Conservation (phyloP, 228 moss, liverwort and hornwort species). For the Sphagnum magellanicum region DNA sequence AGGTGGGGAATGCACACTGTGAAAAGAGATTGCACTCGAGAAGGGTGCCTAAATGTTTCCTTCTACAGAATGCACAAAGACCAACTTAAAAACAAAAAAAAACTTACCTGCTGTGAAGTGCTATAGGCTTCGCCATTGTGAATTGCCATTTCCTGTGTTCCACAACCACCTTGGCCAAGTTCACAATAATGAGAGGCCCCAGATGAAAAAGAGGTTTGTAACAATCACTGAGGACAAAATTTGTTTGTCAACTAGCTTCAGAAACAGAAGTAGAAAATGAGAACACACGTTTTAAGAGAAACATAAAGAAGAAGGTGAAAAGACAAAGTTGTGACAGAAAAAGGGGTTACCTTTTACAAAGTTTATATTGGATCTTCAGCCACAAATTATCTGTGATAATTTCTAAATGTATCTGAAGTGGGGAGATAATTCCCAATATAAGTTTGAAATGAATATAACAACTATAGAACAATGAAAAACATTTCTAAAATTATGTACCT, state of each 20-base stretch:
- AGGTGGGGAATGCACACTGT: too few species aligned
- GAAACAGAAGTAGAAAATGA: background rate
- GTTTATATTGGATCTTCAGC: slow-evolving; percentile 93
- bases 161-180: slow-evolving; percentile 3
- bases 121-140: slow-evolving; percentile 61
- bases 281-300: background rate
- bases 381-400: slow-evolving; percentile 66
- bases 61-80: too few species aligned
- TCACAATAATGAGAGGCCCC: background rate
- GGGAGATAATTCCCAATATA: background rate
- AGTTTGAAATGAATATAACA: too few species aligned
- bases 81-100: background rate
- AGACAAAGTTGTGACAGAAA: background rate
- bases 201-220: too few species aligned
- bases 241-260: background rate
- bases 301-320: background rate
- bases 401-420: slow-evolving; percentile 80
- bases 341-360: slow-evolving; percentile 57
- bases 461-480: too few species aligned
- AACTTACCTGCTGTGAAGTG: slow-evolving; percentile 56
- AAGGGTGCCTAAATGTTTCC: too few species aligned
- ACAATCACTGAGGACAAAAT: background rate
- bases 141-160: slow-evolving; percentile 78
- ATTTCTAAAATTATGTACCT: too few species aligned
- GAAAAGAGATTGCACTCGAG: too few species aligned